A percentile compares a stretch with the other conserved stretches of the same genome.
Evolutionary conservation across 2,329 filamentous ascomycete genomes (phyloP).

Genomic region (Talaromyces sp.): DNA sequence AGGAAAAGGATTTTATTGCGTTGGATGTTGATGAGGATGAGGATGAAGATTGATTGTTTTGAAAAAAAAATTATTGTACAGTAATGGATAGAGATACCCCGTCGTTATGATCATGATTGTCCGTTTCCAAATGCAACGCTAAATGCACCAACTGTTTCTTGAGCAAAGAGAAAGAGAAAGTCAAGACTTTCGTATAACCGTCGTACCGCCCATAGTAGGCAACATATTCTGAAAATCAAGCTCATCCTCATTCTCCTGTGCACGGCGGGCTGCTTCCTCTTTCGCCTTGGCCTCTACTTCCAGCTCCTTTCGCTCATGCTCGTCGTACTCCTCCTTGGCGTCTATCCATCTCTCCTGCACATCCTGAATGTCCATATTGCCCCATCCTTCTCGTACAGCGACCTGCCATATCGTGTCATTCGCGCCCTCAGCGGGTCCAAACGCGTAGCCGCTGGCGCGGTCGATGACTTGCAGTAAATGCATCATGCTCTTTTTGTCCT

Average conservation of each 20-base stretch:
- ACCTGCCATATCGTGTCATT: constrained; percentile 98
- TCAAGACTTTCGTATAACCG: constrained; percentile 57
- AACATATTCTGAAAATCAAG: constrained; percentile 33
- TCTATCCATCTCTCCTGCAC: constrained; percentile 97
- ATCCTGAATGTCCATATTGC: constrained; percentile 74
- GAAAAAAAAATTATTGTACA: constrained; percentile 19
- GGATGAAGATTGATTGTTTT: neutral
- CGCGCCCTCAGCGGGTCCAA: constrained; percentile 81
- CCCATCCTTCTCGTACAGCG: constrained; percentile 69
- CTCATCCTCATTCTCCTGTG: constrained; percentile 32
- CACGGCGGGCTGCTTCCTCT: constrained; percentile 28
- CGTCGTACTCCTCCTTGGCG: constrained; percentile 80
- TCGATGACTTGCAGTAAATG: constrained; percentile 83
- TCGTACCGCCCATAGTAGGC: constrained; percentile 62
- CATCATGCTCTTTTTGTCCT: constrained; percentile 98
- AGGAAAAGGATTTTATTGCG: constrained; percentile 30
- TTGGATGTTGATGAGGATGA: constrained; percentile 9
- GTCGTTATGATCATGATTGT: neutral
- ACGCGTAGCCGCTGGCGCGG: constrained; percentile 85
- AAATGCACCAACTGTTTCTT: neutral
- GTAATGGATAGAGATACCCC: constrained; percentile 15
- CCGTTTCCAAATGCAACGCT: neutral
- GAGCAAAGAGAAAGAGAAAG: neutral
- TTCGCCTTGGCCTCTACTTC: constrained; percentile 64
- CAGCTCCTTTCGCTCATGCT: constrained; percentile 66